Evolutionary conservation across 192 early-diverging fungal species (phyloP), one percentile per base, ranked within the genome.

Genomic region (Thoreauomyces humboldtii): DNA sequence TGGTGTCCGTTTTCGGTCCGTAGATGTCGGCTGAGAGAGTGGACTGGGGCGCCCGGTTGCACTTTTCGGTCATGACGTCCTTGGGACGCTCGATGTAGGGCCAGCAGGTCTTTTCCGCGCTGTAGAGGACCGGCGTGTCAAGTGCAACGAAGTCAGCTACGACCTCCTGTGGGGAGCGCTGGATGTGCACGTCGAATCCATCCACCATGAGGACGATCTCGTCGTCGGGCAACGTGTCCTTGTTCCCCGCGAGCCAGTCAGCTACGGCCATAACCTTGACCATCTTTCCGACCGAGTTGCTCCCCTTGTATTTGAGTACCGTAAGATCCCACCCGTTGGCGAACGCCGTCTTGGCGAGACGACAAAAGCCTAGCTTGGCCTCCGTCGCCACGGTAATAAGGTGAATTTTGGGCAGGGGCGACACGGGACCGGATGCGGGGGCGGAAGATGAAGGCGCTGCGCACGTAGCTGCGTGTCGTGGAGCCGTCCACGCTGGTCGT

Each of bases 31-130:
- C n/a, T 11, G 48, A 25, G 11, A 50, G 21, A 25, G 48, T 15
- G 22, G 48, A 50, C 12, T 50, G 7, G 7, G 48, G 48, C 7
- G 22, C 25, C 15, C 7, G 12, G 7, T 15, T 7, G 48, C 48
- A 50, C 25, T 50, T 25, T 7, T 15, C n/a, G 7, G 21, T 21
- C 25, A 9, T 11, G 11, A 41, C 38, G 17, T 17, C 38, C 38
- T 17, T 12, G 9, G 38, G 38, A 41, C 11, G 38, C 9, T 41
- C 9, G 25, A 21, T 15, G 48, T 50, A 21, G 7, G 48, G 48
- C 48, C 48, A 50, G 48, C 48, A 50, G 7, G 15, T 50, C 25
- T 50, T 50, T 15, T 50, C 48, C 12, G 48, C 48, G 21, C 48
- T 25, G 21, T 21, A 50, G 7, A 50, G 12, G 21, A 50, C 22